Evolutionary conservation across 164 flowering plant species (phyloP), one percentile per base, ranked within the genome.

Genomic region (Taxillus chinensis): DNA sequence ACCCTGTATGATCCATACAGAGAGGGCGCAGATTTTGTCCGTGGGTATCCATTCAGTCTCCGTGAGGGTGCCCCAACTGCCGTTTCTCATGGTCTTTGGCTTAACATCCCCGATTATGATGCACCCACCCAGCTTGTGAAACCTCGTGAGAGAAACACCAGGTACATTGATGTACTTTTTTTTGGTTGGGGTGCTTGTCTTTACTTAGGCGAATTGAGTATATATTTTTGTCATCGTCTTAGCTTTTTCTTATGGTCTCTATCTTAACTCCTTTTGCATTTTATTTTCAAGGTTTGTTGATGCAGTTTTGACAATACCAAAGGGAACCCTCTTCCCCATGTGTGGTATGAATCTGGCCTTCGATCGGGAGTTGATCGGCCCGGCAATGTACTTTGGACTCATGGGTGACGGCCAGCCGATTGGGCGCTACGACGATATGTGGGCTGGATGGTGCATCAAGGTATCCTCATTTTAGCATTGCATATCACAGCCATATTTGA

Each of bases 391-490:
- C 79, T 86, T 86, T 71, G 91, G 89, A 16, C 84, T 87, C 58
- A 85, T 85, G 93, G 93, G 93, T 71, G 93, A 85, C 77, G 90
- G 95, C 15, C 95, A 87, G 73, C 89, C 90, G 3, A 87, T 83
- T 75, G 90, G 95, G 6, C 89, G 90, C 45, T 85, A 87, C 63
- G 93, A 87, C 39, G 93, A 87, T 51, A 87, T 87, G 86, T 85
- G 90, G 93, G 90, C 90, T 69, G 93, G 95, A 39, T 85, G 90
- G 95, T 87, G 95, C 78, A 72, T 58, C 52, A 87, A 87, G 91
- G 95, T 87, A 70, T 62, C 5, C 9, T 42, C 39, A n/a, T 9
- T 49, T 49, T 49, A 9, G 4, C 52, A 12, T 57, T 10, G 2
- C 41, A n/a, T 41, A 49, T 27, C 27, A 0, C 27, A 13, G 56